Percentiles rank a stretch among this genome's conserved stretches.
Evolutionary conservation across 2,329 filamentous ascomycete species (phyloP).

Genomic region (Cladophialophora bantiana): DNA sequence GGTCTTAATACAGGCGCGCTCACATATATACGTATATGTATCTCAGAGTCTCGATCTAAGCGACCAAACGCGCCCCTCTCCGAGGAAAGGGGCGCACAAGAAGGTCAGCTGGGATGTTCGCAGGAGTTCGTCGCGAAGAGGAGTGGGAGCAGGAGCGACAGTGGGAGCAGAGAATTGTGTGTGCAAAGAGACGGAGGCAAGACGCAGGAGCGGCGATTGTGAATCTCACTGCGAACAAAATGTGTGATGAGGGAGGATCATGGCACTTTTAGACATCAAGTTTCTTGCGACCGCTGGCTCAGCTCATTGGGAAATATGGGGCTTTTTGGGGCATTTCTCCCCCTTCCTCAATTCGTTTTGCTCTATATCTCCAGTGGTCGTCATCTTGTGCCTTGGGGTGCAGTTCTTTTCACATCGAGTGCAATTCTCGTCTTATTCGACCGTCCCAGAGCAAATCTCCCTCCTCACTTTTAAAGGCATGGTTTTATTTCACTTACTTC

Average conservation of each 20-base stretch:
- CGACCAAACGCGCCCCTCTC: neutral
- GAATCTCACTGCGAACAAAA: neutral
- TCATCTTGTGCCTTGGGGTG: no score
- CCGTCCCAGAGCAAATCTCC: neutral
- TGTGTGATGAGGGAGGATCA: no score
- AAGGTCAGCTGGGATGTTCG: neutral
- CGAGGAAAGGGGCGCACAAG: neutral
- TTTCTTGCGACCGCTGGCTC: no score
- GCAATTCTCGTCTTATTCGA: neutral
- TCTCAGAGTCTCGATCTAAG: slow-evolving; percentile 2
- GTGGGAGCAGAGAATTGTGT: neutral
- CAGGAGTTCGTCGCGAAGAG: no score
- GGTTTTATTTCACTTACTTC: slow-evolving; percentile 35
- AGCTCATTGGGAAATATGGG: no score
- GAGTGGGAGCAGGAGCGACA: no score
- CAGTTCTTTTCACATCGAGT: neutral
- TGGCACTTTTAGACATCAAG: neutral
- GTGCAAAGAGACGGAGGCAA: neutral
- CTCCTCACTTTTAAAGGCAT: neutral
- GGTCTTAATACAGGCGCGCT: no score
- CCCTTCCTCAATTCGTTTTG: neutral
- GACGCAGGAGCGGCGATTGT: neutral
- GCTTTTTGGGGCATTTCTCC: neutral
- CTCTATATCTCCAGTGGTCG: neutral
- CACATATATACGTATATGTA: neutral